Evolutionary conservation across 2,329 filamentous ascomycete species (phyloP), one percentile per base, ranked within the genome.

Genomic region (Fusarium incarnatum): DNA sequence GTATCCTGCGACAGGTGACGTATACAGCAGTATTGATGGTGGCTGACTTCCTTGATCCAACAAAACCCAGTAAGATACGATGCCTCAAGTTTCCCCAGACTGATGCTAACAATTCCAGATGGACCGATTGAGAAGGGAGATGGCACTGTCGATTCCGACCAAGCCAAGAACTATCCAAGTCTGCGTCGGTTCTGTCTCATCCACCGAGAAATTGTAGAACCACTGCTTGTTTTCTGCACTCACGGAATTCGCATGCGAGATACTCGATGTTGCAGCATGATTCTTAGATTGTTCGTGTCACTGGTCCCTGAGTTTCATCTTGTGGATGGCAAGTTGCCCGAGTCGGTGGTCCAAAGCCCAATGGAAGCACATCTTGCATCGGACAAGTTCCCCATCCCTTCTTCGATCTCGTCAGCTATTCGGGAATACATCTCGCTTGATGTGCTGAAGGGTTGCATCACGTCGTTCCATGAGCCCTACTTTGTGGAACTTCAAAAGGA

Each of bases 401-500:
- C 82, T 0, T 81, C 84, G 28, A 89, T 89, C 16, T 85, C 89
- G 2, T 82, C 86, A 10, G 91, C 86, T 10, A 92, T 98, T 67
- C 90, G 94, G 55, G 94, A 97, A 76, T 99, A 94, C 79, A 94
- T 98, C 76, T 94, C 91, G 55, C 89, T 90, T 8, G 92, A 97
- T 71, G 93, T 98, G 4, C 87, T 99, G 52, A 93, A 94, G 82
- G 94, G 94, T 0, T 95, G 92, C 75, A 93, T 98, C 77, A 93
- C 91, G 3, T 97, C 93, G 3, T 89, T 99, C 53, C 93, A 98
- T 80, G 96, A 99, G 72, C 91, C 94, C 0, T 98, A 98, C 80
- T 99, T 98, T 80, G 94, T 98, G 34, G 96, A 99, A 73, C 88
- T 97, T 67, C 96, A 99, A 76, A 95, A 94, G 77, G 94, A 99